These are phyloP conservation scores for Metschnikowia drakensbergensis DNA, from an alignment of 805 yeast genomes.

Conservation along the genomic window DNA sequence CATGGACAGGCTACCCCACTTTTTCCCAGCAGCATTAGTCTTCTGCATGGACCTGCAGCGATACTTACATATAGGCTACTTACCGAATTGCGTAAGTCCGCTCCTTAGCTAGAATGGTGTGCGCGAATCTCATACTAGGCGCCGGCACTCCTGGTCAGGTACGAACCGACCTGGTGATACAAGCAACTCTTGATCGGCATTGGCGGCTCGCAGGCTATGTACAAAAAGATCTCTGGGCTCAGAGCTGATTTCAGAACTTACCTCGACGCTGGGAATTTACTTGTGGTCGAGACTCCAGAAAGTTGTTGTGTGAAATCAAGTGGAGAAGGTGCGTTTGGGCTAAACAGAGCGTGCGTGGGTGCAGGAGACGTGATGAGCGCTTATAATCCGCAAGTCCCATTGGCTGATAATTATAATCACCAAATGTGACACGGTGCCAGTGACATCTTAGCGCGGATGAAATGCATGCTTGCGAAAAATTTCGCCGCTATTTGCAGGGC, in stretches of 20 bases:
- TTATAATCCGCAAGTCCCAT: not conserved
- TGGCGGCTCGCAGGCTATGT: not conserved
- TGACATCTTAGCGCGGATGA: too few relatives aligned
- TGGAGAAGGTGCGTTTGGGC: not conserved
- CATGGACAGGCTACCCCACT: not conserved
- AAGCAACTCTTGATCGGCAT: too few relatives aligned
- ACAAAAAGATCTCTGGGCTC: constrained; percentile 1
- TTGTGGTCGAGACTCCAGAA: not conserved
- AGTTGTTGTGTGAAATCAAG: not conserved
- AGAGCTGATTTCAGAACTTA: too few relatives aligned
- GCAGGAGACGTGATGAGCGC: not conserved
- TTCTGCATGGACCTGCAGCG: not conserved
- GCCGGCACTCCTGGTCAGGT: too few relatives aligned
- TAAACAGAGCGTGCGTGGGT: not conserved
- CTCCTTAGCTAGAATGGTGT: not conserved
- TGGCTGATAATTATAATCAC: not conserved
- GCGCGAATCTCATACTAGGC: too few relatives aligned
- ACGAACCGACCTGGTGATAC: too few relatives aligned
- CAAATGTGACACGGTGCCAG: too few relatives aligned
- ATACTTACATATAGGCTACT: not conserved
- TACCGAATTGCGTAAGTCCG: not conserved
- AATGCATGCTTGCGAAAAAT: too few relatives aligned
- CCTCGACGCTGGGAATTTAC: not conserved
- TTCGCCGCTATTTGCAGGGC: too few relatives aligned
- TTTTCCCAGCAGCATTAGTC: not conserved